These are phyloP conservation scores for Aspergillus pseudoglaucus DNA, from an alignment of 2,329 filamentous ascomycete species.

Conservation along the genomic window DNA sequence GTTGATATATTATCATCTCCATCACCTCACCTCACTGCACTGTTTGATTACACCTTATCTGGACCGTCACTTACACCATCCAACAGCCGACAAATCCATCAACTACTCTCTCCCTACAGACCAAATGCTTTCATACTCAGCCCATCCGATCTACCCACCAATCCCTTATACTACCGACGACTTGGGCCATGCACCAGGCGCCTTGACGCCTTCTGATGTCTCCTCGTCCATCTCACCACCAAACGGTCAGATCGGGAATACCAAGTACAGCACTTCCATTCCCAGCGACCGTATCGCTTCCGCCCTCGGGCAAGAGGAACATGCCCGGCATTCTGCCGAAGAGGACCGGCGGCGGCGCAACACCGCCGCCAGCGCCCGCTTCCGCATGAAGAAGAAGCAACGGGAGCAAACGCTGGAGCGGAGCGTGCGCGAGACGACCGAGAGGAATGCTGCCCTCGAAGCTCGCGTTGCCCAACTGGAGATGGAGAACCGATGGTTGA, in stretches of 20 bases:
- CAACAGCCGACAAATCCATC: constrained; percentile 29
- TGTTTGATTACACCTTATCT: not conserved
- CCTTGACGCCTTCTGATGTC: constrained; percentile 36
- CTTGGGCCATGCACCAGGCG: constrained; percentile 27
- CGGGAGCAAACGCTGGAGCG: constrained; percentile 79
- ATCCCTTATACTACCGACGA: constrained; percentile 34
- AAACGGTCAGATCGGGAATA: constrained; percentile 34
- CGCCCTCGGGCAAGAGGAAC: constrained; percentile 59
- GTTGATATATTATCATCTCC: not conserved
- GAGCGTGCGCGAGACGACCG: constrained; percentile 73
- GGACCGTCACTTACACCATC: constrained; percentile 19
- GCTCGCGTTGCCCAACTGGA: constrained; percentile 68
- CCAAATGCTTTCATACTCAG: constrained; percentile 33
- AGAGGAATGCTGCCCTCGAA: constrained; percentile 70
- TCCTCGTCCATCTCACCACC: constrained; percentile 38
- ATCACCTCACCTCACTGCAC: not conserved
- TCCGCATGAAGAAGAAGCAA: constrained; percentile 95
- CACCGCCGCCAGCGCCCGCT: constrained; percentile 79
- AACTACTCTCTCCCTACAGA: constrained; percentile 31
- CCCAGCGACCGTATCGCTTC: constrained; percentile 35
- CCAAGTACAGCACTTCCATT: constrained; percentile 35
- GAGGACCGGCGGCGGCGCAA: constrained; percentile 87
- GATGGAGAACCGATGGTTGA: constrained; percentile 76
- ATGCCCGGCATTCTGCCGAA: constrained; percentile 67
- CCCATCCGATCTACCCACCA: constrained; percentile 33